phyloP scores from a whole-genome alignment of 331 rosid species.

The Phaseolus coccineus region DNA sequence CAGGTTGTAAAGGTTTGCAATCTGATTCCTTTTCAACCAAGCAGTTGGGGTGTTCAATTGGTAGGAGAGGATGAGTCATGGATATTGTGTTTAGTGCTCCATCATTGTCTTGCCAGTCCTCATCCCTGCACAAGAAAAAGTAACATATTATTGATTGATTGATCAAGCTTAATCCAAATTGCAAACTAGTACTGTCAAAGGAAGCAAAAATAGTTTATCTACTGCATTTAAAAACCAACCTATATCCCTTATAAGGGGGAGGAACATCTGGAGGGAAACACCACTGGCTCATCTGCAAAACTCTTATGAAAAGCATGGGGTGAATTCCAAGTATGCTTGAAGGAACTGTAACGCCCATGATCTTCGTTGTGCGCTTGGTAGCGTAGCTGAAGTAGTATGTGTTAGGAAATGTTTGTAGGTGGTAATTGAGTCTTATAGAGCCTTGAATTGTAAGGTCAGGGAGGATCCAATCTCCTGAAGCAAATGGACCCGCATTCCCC shows the following conservation, averaged over 20 bases:
- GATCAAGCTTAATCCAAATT: constrained; percentile 4
- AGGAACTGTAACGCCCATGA: constrained; percentile 80
- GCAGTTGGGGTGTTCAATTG: constrained; percentile 80
- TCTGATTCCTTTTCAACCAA: constrained; percentile 80
- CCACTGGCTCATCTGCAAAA: constrained; percentile 96
- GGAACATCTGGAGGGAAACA: constrained; percentile 81
- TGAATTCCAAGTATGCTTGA: constrained; percentile 81
- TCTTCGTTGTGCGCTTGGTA: constrained; percentile 81
- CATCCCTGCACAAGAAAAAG: constrained; percentile 70
- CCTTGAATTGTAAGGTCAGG: constrained; percentile 99
- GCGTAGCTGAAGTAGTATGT: constrained; percentile 97
- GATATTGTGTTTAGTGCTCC: constrained; percentile 96
- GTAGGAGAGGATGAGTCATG: constrained; percentile 91
- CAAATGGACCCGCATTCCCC: constrained; percentile 89
- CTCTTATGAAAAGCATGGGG: constrained; percentile 85
- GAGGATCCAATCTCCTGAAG: constrained; percentile 95
- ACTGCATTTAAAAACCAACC: constrained; percentile 52
- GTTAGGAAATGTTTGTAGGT: constrained; percentile 72
- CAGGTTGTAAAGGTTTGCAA: constrained; percentile 81
- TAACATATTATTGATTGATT: constrained; percentile 18
- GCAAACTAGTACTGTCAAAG: background rate
- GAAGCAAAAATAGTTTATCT: constrained; percentile 7
- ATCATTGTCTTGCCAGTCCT: constrained; percentile 96
- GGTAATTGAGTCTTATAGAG: constrained; percentile 63
- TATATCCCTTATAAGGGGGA: constrained; percentile 93